Percentiles rank a stretch among this genome's conserved stretches.
These are phyloP conservation scores for Eucalyptus sideroxylon DNA, from an alignment of 345 rosid species.

Conservation along the genomic window DNA sequence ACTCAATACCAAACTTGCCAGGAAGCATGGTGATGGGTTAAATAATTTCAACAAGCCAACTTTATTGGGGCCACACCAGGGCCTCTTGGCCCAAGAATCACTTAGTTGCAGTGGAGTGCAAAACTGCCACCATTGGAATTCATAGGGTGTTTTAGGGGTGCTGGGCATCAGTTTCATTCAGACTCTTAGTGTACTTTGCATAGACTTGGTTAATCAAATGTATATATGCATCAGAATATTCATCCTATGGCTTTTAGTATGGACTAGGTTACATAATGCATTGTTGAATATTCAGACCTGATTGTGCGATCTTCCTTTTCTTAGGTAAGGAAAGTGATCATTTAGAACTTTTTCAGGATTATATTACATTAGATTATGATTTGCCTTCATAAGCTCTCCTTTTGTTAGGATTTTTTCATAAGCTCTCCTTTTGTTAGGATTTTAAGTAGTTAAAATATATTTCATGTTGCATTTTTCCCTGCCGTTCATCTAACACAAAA, in stretches of 20 bases:
- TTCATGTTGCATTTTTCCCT: conserved; percentile 8
- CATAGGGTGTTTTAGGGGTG: neutral
- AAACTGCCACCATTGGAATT: neutral
- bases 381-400: neutral
- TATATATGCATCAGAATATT: neutral
- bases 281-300: neutral
- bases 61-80: neutral
- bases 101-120: neutral
- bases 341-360: neutral
- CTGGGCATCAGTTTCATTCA: neutral
- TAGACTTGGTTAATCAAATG: neutral
- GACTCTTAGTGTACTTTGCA: neutral
- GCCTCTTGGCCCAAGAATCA: neutral
- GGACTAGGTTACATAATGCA: neutral
- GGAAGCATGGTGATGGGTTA: neutral
- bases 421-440: neutral
- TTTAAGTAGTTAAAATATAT: neutral
- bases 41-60: neutral
- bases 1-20: neutral
- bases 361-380: neutral
- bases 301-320: neutral
- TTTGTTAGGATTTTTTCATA: neutral
- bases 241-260: neutral
- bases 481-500: conserved; percentile 18
- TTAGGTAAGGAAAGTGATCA: neutral